Base-by-base conservation (phyloP, 2,329 filamentous ascomycete genomes). In the Talaromyces amestolkiae region DNA sequence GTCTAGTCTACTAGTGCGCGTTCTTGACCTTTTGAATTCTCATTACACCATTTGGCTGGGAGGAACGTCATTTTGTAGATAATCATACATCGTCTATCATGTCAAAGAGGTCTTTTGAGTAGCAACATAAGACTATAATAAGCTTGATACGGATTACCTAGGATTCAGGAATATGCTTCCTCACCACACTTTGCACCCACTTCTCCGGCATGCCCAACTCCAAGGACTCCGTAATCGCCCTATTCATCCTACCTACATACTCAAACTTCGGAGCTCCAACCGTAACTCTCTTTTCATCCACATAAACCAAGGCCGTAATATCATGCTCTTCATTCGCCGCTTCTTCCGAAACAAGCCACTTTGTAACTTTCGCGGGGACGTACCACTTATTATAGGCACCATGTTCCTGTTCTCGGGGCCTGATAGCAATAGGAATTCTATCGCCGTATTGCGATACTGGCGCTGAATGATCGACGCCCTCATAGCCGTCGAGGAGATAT, bases 181-280 rank as follows among this genome's bases (percentile, higher is more conserved):
- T 73, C 71, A 81, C 75, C 24, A 80, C 77, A 43, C 72, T 72
- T 31, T 77, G 71, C 17, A 78, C 72, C 79, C 79, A 79, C 31
- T 66, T 58, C 59, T 41, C 64, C 9, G 74, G 71, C 54, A 79
- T 68, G 19, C 79, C 79, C 59, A 80, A 69, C 24, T 62, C 65
- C 53, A 75, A 72, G 7, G 74, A 73, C 69, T 81, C 78, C 9
- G 70, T 65, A 68, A 80, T 78, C n/a, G 72, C 79, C 37, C 79
- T 72, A 66, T 80, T 80, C 78, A 80, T 80, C 61, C 79, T 67
- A 3, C 70, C 73, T 43, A 80, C 74, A 68, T 81, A 81, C 69
- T 80, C 78, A 8, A 69, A 66, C 43, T 73, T 77, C 1, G 79
- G 77, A 37, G 67, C 62, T 0, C 72, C 75, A 17, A 74, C 64